Conservation (phyloP, 768 basidiomycete species). For the Stropharia rugosoannulata region DNA sequence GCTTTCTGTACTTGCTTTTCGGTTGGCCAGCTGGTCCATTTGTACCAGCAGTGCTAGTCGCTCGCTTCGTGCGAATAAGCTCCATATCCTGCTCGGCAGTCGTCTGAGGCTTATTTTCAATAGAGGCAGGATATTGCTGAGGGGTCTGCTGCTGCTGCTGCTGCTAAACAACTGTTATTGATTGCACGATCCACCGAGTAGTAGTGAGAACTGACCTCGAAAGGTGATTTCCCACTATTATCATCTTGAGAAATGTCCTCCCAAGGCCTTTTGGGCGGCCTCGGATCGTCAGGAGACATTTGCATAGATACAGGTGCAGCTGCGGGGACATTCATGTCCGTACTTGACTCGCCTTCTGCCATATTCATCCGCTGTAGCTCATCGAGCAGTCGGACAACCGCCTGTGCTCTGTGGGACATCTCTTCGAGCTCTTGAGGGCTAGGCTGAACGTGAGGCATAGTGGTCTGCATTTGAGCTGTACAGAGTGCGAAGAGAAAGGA, state of each 20-base stretch:
- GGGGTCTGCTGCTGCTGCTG: conserved; percentile 7
- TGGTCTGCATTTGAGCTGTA: conserved; percentile 45
- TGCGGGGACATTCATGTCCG: conserved; percentile 10
- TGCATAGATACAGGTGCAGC: conserved; percentile 19
- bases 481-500: conserved; percentile 7
- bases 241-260: conserved; percentile 64
- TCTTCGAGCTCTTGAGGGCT: conserved; percentile 56
- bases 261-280: conserved; percentile 79
- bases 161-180: background rate
- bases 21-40: conserved; percentile 49
- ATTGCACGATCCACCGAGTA: background rate
- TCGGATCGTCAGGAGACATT: conserved; percentile 44
- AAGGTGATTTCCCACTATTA: conserved; percentile 23
- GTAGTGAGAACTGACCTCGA: conserved; percentile 30
- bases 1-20: conserved; percentile 82
- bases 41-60: conserved; percentile 63
- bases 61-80: conserved; percentile 77
- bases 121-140: conserved; percentile 25
- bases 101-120: conserved; percentile 42
- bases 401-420: conserved; percentile 65
- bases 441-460: conserved; percentile 50
- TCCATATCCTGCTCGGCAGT: conserved; percentile 87
- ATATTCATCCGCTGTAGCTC: conserved; percentile 47
- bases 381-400: conserved; percentile 70
- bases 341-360: conserved; percentile 34